Base-by-base conservation (phyloP, 177 flowering plant species). In the Tripterygium wilfordii region DNA sequence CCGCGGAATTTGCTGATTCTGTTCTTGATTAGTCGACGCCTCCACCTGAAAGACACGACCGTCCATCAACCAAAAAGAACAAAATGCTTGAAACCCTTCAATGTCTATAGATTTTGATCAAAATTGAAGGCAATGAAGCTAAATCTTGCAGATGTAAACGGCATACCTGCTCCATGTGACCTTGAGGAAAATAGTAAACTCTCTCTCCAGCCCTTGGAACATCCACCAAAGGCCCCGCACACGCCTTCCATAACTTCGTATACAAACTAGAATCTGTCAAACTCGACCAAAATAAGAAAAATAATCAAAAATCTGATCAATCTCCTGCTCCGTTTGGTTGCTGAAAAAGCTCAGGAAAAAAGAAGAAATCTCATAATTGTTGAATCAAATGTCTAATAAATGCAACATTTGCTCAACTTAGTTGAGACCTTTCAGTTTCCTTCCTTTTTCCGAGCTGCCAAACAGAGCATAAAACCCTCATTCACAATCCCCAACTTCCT, bases 101-200 rank as follows among this genome's bases (percentile, higher is more conserved):
- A 20, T n/a, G n/a, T n/a, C n/a, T n/a, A n/a, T n/a, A n/a, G n/a
- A 32, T 12, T 36, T 53, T 15, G 30, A 51, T 50, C 43, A 5
- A 16, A n/a, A 58, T 23, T 24, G 30, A 42, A 23, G 24, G 36
- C 25, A 46, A 40, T 0, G 19, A 15, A 12, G 15, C 8, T 1
- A 12, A 13, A 49, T 12, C 0, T 2, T 7, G 9, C 16, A 36
- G 23, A 35, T 10, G 4, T 35, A 25, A 28, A 31, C 12, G 24
- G 15, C 27, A 14, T 69, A 75, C 88, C 48, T 82, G 88, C 58
- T 79, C 88, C 72, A 82, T 68, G 54, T 79, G 88, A 43, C 88
- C 88, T 39, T 82, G 88, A 26, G 85, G 88, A 41, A 82, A 79
- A 60, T 82, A 82, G 58, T 52, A 82, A 21, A 79, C 85, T 48